These are phyloP conservation scores for Cucumis hystrix DNA, from an alignment of 306 rosid genomes.

Conservation along the genomic window DNA sequence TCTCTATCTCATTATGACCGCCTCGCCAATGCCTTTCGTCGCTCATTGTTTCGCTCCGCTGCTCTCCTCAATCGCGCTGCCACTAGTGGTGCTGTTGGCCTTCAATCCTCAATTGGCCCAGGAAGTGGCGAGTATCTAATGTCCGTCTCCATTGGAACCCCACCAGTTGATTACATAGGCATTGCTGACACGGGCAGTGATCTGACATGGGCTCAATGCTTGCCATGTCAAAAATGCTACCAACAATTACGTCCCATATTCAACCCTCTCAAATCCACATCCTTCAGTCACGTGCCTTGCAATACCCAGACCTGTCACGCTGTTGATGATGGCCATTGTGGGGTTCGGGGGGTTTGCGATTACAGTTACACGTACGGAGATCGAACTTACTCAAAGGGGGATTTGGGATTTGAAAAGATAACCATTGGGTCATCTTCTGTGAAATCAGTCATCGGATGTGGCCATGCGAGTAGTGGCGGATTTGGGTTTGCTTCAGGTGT, in stretches of 20 bases:
- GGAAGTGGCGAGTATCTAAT: slow-evolving; percentile 37
- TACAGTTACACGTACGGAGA: slow-evolving; percentile 33
- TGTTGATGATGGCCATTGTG: not conserved
- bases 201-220: slow-evolving; percentile 49
- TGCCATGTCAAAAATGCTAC: slow-evolving; percentile 38
- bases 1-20: slow-evolving; percentile 16
- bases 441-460: slow-evolving; percentile 26
- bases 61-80: not conserved
- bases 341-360: not conserved
- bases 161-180: slow-evolving; percentile 22
- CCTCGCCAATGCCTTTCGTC: slow-evolving; percentile 24
- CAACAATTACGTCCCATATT: slow-evolving; percentile 31
- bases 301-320: slow-evolving; percentile 1
- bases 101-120: slow-evolving; percentile 2
- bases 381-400: slow-evolving; percentile 23
- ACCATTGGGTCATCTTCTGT: slow-evolving; percentile 16
- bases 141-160: slow-evolving; percentile 42
- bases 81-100: not conserved
- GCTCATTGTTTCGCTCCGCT: slow-evolving; percentile 22
- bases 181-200: slow-evolving; percentile 63
- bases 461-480: slow-evolving; percentile 23
- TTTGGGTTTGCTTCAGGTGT: slow-evolving; percentile 32
- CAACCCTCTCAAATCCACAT: slow-evolving; percentile 24
- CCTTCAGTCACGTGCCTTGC: slow-evolving; percentile 23
- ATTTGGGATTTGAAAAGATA: slow-evolving; percentile 31